Conservation (phyloP, 805 yeast genomes). For the Monosporozyma aquatica region DNA sequence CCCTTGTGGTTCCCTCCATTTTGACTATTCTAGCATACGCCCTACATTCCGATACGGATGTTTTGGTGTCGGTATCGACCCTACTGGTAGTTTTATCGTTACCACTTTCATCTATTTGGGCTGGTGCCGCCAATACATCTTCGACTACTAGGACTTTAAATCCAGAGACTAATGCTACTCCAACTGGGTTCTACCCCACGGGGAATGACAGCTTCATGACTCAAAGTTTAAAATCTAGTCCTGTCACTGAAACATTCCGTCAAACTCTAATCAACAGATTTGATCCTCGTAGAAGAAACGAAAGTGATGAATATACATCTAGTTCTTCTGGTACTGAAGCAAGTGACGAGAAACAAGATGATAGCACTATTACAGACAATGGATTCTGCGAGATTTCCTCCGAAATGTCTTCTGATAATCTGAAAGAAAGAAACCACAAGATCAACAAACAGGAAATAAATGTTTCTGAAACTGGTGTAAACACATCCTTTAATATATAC, state of each 20-base stretch:
- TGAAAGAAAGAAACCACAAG: background rate
- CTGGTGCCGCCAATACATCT: constrained; percentile 52
- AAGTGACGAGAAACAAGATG: constrained; percentile 12
- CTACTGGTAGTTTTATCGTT: constrained; percentile 61
- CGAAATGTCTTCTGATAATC: background rate
- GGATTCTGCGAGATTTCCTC: constrained; percentile 12
- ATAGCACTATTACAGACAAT: constrained; percentile 14
- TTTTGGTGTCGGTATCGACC: constrained; percentile 45
- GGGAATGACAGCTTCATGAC: constrained; percentile 10
- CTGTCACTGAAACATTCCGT: background rate
- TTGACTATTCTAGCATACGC: constrained; percentile 51
- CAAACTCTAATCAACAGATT: background rate
- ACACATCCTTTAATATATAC: constrained; percentile 10
- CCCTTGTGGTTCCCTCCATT: constrained; percentile 69
- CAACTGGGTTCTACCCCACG: constrained; percentile 16
- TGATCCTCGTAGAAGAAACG: background rate
- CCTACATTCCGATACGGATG: constrained; percentile 29
- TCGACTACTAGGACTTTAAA: constrained; percentile 34
- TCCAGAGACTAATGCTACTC: constrained; percentile 15
- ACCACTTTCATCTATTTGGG: constrained; percentile 87
- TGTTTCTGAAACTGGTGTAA: background rate
- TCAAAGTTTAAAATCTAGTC: constrained; percentile 8
- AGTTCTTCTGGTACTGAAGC: constrained; percentile 10
- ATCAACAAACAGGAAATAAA: background rate
- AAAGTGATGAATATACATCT: background rate